Evolutionary conservation across 192 early-diverging fungal genomes (phyloP).

Genomic region (Entrophospora sp.): DNA sequence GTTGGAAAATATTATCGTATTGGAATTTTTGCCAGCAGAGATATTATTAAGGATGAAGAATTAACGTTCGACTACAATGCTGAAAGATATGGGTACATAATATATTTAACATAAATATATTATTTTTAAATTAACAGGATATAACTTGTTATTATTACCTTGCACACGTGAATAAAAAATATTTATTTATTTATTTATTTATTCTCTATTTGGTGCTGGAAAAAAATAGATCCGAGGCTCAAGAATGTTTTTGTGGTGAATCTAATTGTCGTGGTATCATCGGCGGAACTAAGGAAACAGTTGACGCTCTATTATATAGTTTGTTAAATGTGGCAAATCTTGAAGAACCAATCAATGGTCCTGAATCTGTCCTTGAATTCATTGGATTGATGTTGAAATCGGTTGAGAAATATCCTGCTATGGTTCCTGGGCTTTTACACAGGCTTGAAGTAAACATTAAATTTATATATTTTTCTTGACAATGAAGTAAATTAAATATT

Average conservation of each 20-base stretch:
- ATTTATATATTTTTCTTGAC: background rate
- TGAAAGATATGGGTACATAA: slow-evolving; percentile 75
- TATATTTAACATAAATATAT: background rate
- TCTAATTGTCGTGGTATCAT: slow-evolving; percentile 82
- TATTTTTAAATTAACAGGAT: background rate
- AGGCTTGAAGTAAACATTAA: background rate
- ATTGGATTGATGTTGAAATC: background rate
- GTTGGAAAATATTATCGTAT: slow-evolving; percentile 82
- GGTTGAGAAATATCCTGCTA: background rate
- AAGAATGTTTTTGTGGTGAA: slow-evolving; percentile 89
- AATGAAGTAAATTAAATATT: background rate
- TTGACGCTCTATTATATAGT: slow-evolving; percentile 31
- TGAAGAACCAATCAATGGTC: background rate
- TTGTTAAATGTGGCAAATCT: background rate
- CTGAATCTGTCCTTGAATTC: background rate
- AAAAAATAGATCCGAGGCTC: slow-evolving; percentile 66
- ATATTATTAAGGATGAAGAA: slow-evolving; percentile 74
- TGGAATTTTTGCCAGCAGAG: slow-evolving; percentile 86
- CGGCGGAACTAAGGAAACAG: slow-evolving; percentile 70
- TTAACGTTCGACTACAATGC: slow-evolving; percentile 99
- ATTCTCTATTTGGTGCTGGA: background rate
- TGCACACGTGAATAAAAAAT: background rate
- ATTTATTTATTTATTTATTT: background rate
- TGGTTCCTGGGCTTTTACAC: background rate
- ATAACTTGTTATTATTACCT: background rate